Evolutionary conservation across 2,329 filamentous ascomycete species (phyloP).

Genomic region (Epichloe sibirici): DNA sequence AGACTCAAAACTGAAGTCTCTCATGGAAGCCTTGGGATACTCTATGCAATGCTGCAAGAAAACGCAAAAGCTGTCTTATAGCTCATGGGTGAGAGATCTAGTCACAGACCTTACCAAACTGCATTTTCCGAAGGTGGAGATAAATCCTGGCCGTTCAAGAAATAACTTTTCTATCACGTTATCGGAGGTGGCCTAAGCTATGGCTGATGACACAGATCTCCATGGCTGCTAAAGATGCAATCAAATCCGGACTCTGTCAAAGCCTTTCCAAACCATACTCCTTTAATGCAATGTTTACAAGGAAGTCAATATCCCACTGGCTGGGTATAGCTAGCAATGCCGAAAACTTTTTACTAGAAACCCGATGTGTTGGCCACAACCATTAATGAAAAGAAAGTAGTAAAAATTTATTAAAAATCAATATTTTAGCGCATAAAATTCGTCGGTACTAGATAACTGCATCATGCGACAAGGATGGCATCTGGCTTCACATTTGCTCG

Average conservation of each 20-base stretch:
- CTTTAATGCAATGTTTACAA: too few species aligned
- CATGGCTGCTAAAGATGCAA: not conserved
- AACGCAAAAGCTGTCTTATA: slow-evolving; percentile 77
- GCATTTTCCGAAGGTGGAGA: slow-evolving; percentile 50
- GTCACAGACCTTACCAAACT: slow-evolving; percentile 6
- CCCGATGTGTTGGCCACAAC: too few species aligned
- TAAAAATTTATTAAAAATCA: too few species aligned
- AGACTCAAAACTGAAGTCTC: slow-evolving; percentile 51
- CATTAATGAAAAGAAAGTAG: too few species aligned
- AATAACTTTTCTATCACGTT: slow-evolving; percentile 89
- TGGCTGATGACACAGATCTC: not conserved
- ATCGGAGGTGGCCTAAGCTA: slow-evolving; percentile 10
- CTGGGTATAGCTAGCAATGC: too few species aligned
- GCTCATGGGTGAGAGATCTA: slow-evolving; percentile 56
- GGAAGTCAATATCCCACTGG: too few species aligned
- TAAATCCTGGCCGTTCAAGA: slow-evolving; percentile 60
- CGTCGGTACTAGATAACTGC: not conserved
- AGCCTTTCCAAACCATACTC: too few species aligned
- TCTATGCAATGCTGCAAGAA: slow-evolving; percentile 51
- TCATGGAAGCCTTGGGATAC: slow-evolving; percentile 74
- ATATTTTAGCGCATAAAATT: not conserved
- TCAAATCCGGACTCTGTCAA: not conserved
- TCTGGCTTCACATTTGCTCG: not conserved
- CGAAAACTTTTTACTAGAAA: too few species aligned
- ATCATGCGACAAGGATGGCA: not conserved